Evolutionary conservation across 2,329 filamentous ascomycete species (phyloP).

Genomic region (Microsporum ferrugineum): DNA sequence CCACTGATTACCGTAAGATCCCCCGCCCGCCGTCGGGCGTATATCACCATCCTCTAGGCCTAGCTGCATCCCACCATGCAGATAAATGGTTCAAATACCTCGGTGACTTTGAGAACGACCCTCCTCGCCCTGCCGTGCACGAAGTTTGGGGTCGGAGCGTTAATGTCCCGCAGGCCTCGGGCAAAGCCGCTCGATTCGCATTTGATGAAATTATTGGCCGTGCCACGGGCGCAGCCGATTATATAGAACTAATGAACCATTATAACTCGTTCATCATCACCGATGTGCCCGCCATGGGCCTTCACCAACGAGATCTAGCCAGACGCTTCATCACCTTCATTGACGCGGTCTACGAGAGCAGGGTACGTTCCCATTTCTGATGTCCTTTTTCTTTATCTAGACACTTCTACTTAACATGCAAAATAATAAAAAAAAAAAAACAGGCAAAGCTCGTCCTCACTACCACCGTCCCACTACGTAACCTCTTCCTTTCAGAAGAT

Average conservation of each 20-base stretch:
- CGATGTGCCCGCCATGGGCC: conserved; percentile 82
- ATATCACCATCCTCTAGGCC: conserved; percentile 80
- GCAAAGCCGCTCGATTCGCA: conserved; percentile 77
- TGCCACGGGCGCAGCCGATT: conserved; percentile 87
- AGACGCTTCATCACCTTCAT: conserved; percentile 95
- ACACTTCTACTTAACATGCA: not conserved
- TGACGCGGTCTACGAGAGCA: conserved; percentile 80
- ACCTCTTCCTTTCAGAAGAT: conserved; percentile 69
- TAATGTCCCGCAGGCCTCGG: conserved; percentile 73
- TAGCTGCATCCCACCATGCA: conserved; percentile 64
- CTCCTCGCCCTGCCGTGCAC: conserved; percentile 67
- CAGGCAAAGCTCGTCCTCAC: conserved; percentile 93
- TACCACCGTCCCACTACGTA: conserved; percentile 68
- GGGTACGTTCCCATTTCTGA: conserved; percentile 29
- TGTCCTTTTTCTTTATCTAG: not conserved
- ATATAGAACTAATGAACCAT: conserved; percentile 76
- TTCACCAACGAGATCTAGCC: conserved; percentile 73
- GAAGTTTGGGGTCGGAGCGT: conserved; percentile 90
- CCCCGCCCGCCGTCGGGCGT: conserved; percentile 85
- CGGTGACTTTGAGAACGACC: conserved; percentile 64
- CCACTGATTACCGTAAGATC: conserved; percentile 95
- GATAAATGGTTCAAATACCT: conserved; percentile 94
- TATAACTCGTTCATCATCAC: conserved; percentile 92
- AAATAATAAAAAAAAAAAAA: not conserved
- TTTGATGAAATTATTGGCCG: conserved; percentile 85